Conservation (phyloP, 345 rosid species). For the Pugionium cornutum region DNA sequence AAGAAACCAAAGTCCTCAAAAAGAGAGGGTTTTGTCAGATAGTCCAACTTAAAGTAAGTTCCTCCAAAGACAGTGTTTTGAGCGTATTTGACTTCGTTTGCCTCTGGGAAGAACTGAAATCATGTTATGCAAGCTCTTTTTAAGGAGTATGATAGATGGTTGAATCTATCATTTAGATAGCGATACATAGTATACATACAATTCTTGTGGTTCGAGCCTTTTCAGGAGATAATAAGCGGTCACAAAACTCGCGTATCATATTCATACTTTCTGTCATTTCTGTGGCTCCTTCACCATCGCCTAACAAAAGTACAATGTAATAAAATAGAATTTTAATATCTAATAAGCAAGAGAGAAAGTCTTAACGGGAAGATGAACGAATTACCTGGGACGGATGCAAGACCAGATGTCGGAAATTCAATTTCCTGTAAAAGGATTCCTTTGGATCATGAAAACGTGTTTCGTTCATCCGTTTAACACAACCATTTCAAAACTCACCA, state of each 20-base stretch:
- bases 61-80: slow-evolving; percentile 69
- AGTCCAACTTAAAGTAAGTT: slow-evolving; percentile 79
- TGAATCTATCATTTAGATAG: not conserved
- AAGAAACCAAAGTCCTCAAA: slow-evolving; percentile 83
- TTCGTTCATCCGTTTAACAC: slow-evolving; percentile 8
- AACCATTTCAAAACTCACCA: slow-evolving; percentile 54
- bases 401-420: slow-evolving; percentile 94
- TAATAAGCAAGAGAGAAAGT: not conserved
- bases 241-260: slow-evolving; percentile 81
- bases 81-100: slow-evolving; percentile 83
- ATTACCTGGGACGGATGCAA: slow-evolving; percentile 88
- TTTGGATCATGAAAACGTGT: slow-evolving; percentile 34
- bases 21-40: slow-evolving; percentile 86
- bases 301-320: slow-evolving; percentile 37
- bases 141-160: not conserved
- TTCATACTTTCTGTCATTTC: slow-evolving; percentile 93
- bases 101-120: slow-evolving; percentile 91
- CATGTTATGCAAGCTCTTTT: slow-evolving; percentile 6
- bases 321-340: not conserved
- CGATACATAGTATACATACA: slow-evolving; percentile 42
- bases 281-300: slow-evolving; percentile 95
- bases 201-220: slow-evolving; percentile 73
- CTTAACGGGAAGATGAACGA: not conserved
- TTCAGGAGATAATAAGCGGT: slow-evolving; percentile 58
- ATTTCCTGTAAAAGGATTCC: slow-evolving; percentile 68